Base-by-base conservation (phyloP, 495 filamentous ascomycete genomes). In the Neurospora sp. region DNA sequence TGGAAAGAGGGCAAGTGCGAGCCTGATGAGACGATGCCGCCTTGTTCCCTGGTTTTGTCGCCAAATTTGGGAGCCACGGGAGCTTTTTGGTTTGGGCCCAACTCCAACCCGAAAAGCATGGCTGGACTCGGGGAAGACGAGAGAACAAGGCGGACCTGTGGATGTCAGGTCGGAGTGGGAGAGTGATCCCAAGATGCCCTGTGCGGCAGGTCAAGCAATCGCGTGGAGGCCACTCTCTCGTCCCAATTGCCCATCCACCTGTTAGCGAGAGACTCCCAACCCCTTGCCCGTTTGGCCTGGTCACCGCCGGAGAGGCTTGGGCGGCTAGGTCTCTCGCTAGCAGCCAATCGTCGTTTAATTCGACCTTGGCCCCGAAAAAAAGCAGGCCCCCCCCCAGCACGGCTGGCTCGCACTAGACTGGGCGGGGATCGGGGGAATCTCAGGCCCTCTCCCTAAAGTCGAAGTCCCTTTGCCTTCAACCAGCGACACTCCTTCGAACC, bases 381-480 rank as follows among this genome's bases (percentile, higher is more conserved):
- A 72, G 74, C 73, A 75, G 73, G 74, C 73, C 68, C 72, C 73
- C n/a, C 73, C 77, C 77, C 74, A 71, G 73, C 72, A 68, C 68
- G 72, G 65, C 72, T 70, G 75, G 45, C 31, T 39, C 69, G 47
- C 71, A 69, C 75, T 76, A 77, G 77, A 69, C 72, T 69, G 61
- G 41, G 74, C 74, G 73, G 77, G 78, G 77, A 70, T 77, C 76
- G 77, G 77, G 59, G 71, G 71, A 37, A 40, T 70, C 31, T 68
- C 70, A 69, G 71, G 71, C 72, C 75, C 72, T 72, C 74, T 74
- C 74, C 70, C 53, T 65, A 65, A 65, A 65, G 53, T 35, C 42
- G 61, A 76, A 72, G 75, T 76, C 77, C 74, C 75, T 80, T 76
- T 74, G 72, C 53, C 75, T 72, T 74, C 78, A 77, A 73, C 73